Evolutionary conservation across 148 eudicot genomes (phyloP).

Genomic region (Selenicereus undatus): DNA sequence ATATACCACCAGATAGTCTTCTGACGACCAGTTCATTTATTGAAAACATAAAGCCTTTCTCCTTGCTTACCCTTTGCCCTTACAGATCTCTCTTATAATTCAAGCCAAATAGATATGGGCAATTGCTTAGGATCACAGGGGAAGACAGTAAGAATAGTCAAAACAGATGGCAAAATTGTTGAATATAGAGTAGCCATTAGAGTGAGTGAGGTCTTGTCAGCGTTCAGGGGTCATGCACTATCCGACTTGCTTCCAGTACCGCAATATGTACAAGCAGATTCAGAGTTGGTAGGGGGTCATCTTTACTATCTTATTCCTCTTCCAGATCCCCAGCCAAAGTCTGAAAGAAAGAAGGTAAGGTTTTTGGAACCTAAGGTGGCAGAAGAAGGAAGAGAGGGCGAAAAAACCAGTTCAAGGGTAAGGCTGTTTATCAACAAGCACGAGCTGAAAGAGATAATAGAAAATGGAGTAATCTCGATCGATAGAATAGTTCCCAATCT

Average conservation of each 20-base stretch:
- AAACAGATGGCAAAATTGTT: constrained; percentile 43
- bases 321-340: constrained; percentile 9
- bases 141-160: constrained; percentile 30
- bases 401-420: constrained; percentile 40
- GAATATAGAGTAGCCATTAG: constrained; percentile 42
- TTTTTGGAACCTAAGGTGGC: constrained; percentile 25
- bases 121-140: constrained; percentile 53
- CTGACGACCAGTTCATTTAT: background rate
- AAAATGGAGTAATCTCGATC: constrained; percentile 40
- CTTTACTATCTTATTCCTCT: constrained; percentile 34
- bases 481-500: constrained; percentile 36
- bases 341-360: constrained; percentile 29
- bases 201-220: constrained; percentile 41
- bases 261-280: constrained; percentile 30
- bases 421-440: constrained; percentile 64
- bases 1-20: constrained; percentile 1
- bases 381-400: constrained; percentile 8
- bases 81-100: background rate
- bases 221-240: constrained; percentile 38
- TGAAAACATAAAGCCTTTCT: background rate
- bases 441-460: constrained; percentile 56
- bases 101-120: constrained; percentile 38
- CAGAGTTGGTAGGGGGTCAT: constrained; percentile 1
- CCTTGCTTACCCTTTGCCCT: background rate
- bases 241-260: constrained; percentile 30